Percentiles rank a stretch among this genome's conserved stretches.
These are phyloP conservation scores for Neofusicoccum kwambonambiense DNA, from an alignment of 2,329 filamentous ascomycete genomes.

Conservation along the genomic window DNA sequence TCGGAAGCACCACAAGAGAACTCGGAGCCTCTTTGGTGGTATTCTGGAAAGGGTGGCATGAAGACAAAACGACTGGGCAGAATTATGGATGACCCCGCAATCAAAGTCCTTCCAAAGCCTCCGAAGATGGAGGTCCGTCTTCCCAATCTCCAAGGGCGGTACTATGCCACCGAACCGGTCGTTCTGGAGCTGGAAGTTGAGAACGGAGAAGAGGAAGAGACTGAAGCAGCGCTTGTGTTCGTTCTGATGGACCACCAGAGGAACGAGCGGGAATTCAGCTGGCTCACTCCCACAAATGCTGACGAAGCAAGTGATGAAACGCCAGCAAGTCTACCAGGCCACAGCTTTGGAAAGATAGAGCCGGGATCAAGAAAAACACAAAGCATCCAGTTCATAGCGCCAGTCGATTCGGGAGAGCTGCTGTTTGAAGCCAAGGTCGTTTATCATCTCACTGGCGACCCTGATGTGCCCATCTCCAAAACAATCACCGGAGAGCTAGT, in stretches of 20 bases:
- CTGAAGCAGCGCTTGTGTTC: slow-evolving; percentile 68
- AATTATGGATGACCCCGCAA: slow-evolving; percentile 44
- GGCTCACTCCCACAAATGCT: slow-evolving; percentile 41
- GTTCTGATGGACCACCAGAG: slow-evolving; percentile 61
- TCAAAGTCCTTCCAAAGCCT: slow-evolving; percentile 81
- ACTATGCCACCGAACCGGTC: slow-evolving; percentile 82
- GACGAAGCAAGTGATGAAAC: slow-evolving; percentile 20
- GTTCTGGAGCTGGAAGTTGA: slow-evolving; percentile 66
- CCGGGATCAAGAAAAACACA: slow-evolving; percentile 33
- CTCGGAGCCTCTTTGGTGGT: slow-evolving; percentile 34
- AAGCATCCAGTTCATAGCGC: slow-evolving; percentile 40
- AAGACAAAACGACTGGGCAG: slow-evolving; percentile 32
- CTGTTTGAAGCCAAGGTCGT: slow-evolving; percentile 70
- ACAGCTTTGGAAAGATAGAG: slow-evolving; percentile 36
- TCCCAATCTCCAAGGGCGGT: slow-evolving; percentile 63
- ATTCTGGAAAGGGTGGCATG: slow-evolving; percentile 26
- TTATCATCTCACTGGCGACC: slow-evolving; percentile 78
- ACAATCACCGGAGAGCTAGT: slow-evolving; percentile 66
- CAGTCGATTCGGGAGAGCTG: slow-evolving; percentile 53
- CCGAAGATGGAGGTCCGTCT: slow-evolving; percentile 82
- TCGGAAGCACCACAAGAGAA: slow-evolving; percentile 45
- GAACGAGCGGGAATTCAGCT: slow-evolving; percentile 45
- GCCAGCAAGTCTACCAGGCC: slow-evolving; percentile 35
- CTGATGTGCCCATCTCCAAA: slow-evolving; percentile 78
- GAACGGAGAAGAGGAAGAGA: slow-evolving; percentile 82